Conservation (phyloP, 768 basidiomycete genomes). For the Termitomyces sp. region DNA sequence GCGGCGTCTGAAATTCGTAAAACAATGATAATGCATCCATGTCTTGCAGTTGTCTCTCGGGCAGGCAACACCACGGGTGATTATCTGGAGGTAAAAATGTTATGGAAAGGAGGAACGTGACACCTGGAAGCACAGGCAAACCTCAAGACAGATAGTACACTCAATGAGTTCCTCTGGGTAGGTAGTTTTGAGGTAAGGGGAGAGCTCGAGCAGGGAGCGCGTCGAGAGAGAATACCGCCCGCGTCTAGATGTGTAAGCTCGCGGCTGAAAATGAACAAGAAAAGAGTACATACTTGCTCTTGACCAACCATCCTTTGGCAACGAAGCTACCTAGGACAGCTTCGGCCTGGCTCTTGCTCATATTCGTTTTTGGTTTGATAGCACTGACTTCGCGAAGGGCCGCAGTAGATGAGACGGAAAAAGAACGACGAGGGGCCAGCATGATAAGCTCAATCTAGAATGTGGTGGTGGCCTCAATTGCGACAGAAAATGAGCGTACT, state of each 20-base stretch:
- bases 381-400: slow-evolving; percentile 68
- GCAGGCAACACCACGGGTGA: slow-evolving; percentile 70
- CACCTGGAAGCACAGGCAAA: slow-evolving; percentile 19
- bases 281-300: slow-evolving; percentile 58
- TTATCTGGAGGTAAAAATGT: slow-evolving; percentile 38
- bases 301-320: slow-evolving; percentile 74
- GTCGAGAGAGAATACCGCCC: slow-evolving; percentile 76
- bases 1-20: slow-evolving; percentile 43
- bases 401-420: slow-evolving; percentile 71
- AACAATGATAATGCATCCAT: slow-evolving; percentile 65
- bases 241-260: slow-evolving; percentile 32
- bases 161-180: slow-evolving; percentile 70
- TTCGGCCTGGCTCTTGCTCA: slow-evolving; percentile 77
- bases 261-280: background rate
- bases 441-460: slow-evolving; percentile 83
- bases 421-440: slow-evolving; percentile 71
- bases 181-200: slow-evolving; percentile 66
- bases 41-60: slow-evolving; percentile 56
- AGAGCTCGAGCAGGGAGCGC: slow-evolving; percentile 72
- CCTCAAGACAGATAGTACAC: slow-evolving; percentile 74
- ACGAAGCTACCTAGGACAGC: slow-evolving; percentile 74
- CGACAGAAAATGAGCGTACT: background rate
- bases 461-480: background rate
- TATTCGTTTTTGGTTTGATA: slow-evolving; percentile 53
- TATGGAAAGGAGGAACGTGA: background rate